Evolutionary conservation across 2,329 filamentous ascomycete species (phyloP), one percentile per base, ranked within the genome.

Genomic region (Ustulina deusta): DNA sequence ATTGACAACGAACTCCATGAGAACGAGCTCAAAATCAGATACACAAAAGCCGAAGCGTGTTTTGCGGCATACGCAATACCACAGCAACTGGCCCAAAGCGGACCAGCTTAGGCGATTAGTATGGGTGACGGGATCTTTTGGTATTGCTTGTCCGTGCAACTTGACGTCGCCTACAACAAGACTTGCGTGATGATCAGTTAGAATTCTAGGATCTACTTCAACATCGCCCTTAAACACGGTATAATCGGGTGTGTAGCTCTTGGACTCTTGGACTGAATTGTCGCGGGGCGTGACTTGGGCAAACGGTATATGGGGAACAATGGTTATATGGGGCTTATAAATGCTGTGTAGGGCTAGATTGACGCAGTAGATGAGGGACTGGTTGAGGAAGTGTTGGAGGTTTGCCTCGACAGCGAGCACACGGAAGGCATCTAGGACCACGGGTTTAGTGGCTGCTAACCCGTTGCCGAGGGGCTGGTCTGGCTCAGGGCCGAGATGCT

Each of bases 11-110:
- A 67, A 67, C 44, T 67, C 60, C 27, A 67, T 59, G 25, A 67
- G 60, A 6, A 63, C 52, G 27, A 67, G 59, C 44, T 67, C 54
- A 6, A n/a, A 1, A 29, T 67, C 44, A 1, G 65, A 63, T 38
- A 67, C 44, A n/a, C 55, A 60, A 56, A 67, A 67, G 25, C 58
- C 55, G 10, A 67, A 67, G n/a, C 65, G 60, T 20, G 65, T 67
- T 54, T 63, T 62, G 60, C 65, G 65, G 60, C 54, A 59, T n/a
- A 54, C n/a, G 20, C 60, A 67, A 61, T 67, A 63, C 60, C 27
- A 67, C 29, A 67, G 13, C 42, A 67, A 29, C 55, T 67, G 60
- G 22, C 65, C 60, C 38, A 67, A 46, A 17, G 20, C 55, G 9
- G 60, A 60, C 60, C 36, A 42, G 54, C 54, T 63, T 3, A 67